Conservation (phyloP, 2,329 filamentous ascomycete genomes). For the Aspergillus sp. region DNA sequence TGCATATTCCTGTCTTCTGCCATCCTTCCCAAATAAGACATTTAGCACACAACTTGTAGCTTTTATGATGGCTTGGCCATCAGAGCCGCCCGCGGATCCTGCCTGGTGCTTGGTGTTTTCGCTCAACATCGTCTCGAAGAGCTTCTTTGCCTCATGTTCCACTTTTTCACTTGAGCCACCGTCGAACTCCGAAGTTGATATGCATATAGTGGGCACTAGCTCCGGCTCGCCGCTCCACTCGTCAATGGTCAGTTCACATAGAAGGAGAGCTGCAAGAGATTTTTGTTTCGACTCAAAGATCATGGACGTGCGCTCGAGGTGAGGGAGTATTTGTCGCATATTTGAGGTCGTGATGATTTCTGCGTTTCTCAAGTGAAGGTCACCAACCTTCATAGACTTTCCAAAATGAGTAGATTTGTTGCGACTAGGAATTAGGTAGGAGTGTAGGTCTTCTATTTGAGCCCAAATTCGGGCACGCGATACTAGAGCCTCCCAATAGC, state of each 20-base stretch:
- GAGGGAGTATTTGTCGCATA: slow-evolving; percentile 32
- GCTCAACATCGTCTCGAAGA: slow-evolving; percentile 37
- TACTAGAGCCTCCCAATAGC: slow-evolving; percentile 42
- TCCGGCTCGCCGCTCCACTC: slow-evolving; percentile 43
- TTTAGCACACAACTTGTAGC: slow-evolving; percentile 37
- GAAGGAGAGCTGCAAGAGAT: slow-evolving; percentile 28
- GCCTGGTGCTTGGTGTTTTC: slow-evolving; percentile 14
- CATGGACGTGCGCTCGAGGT: slow-evolving; percentile 39
- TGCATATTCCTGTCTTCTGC: background rate
- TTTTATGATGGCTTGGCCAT: slow-evolving; percentile 32
- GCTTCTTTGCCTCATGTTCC: slow-evolving; percentile 38
- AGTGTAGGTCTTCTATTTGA: slow-evolving; percentile 29
- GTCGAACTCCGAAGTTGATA: slow-evolving; percentile 21
- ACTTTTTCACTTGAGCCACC: slow-evolving; percentile 24
- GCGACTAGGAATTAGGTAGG: slow-evolving; percentile 12
- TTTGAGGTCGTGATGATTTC: slow-evolving; percentile 23
- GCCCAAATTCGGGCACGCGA: slow-evolving; percentile 41
- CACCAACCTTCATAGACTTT: slow-evolving; percentile 4
- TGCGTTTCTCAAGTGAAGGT: background rate
- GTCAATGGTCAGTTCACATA: slow-evolving; percentile 37
- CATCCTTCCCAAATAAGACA: slow-evolving; percentile 28
- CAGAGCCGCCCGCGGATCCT: slow-evolving; percentile 15
- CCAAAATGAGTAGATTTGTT: background rate
- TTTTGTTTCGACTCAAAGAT: slow-evolving; percentile 25
- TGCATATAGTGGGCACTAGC: slow-evolving; percentile 36